Base-by-base conservation (phyloP, 371 early-diverging fungal genomes). In the Mucor saturninus region DNA sequence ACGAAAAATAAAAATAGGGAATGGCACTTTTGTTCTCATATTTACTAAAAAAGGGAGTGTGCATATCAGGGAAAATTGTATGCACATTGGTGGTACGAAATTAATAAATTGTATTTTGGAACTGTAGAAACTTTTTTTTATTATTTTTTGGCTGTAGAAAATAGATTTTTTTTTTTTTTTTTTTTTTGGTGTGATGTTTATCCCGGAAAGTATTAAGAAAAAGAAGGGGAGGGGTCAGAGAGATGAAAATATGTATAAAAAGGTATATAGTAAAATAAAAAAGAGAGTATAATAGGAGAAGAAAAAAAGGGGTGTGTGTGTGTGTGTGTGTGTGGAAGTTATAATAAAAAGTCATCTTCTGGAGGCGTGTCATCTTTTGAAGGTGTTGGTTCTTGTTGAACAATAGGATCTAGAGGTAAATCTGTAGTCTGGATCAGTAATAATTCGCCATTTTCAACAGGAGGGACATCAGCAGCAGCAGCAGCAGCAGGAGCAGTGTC, bases 371-470 rank as follows among this genome's bases (percentile, higher is more conserved):
- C 30, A 11, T 50, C 50, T 50, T 50, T 28, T 26, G 50, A 50
- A 29, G 50, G 50, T 50, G 50, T 50, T 30, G 50, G 30, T 50
- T 50, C 50, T 50, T 50, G 50, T 50, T 50, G 50, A 30, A 50
- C 50, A 50, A 50, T 26, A 1, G 28, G 26, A 30, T 50, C 50
- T 11, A 5, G 13, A 6, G 11, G 10, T 11, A n/a, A 10, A 11
- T 10, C n/a, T 10, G 43, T 11, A 5, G 43, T n/a, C 4, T 42
- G 43, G 3, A 42, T 10, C 21, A 21, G 21, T 21, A 21, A 21
- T 21, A 21, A 21, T 21, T 21, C 21, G 21, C 21, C 21, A 21
- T 21, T 21, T 21, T 21, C 21, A 21, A 21, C 21, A 21, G 21
- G 21, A 21, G 21, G 21, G 21, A 1, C 21, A 21, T 21, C 21